Evolutionary conservation across 371 early-diverging fungal species (phyloP).

Genomic region (Basidiobolus meristosporus): DNA sequence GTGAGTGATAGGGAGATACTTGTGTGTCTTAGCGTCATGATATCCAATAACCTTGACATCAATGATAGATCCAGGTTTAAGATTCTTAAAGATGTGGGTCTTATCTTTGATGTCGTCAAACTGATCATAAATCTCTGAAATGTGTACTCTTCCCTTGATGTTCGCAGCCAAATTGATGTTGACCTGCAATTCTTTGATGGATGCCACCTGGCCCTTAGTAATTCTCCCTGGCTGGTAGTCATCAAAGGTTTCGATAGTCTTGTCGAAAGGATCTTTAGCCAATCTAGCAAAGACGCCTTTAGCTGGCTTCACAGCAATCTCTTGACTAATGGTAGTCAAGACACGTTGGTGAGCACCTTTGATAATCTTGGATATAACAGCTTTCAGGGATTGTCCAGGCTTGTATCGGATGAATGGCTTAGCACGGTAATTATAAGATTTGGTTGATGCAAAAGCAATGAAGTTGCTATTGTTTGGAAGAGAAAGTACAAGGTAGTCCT

Average conservation of each 20-base stretch:
- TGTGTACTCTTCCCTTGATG: slow-evolving; percentile 40
- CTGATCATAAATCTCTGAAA: slow-evolving; percentile 31
- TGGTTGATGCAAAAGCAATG: slow-evolving; percentile 30
- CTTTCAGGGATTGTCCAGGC: slow-evolving; percentile 28
- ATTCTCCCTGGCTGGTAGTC: slow-evolving; percentile 29
- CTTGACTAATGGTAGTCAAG: slow-evolving; percentile 12
- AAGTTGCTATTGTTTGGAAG: slow-evolving; percentile 24
- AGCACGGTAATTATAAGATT: slow-evolving; percentile 25
- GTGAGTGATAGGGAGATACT: slow-evolving; percentile 37
- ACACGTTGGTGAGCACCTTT: slow-evolving; percentile 14
- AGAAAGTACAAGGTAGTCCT: slow-evolving; percentile 45
- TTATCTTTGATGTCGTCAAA: slow-evolving; percentile 14
- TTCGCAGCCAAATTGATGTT: slow-evolving; percentile 39
- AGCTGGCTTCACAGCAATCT: slow-evolving; percentile 3
- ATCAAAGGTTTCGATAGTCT: slow-evolving; percentile 18
- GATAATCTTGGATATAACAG: slow-evolving; percentile 7
- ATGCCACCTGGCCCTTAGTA: slow-evolving; percentile 25
- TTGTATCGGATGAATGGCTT: slow-evolving; percentile 29
- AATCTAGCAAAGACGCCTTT: slow-evolving; percentile 1
- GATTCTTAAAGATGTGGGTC: slow-evolving; percentile 15
- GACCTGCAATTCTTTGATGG: slow-evolving; percentile 30
- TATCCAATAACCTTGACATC: slow-evolving; percentile 40
- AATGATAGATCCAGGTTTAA: slow-evolving; percentile 15
- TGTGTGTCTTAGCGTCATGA: slow-evolving; percentile 28
- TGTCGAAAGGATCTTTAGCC: slow-evolving; percentile 19